These are phyloP conservation scores for Penicillium hordei DNA, from an alignment of 2,329 filamentous ascomycete genomes.

Conservation along the genomic window DNA sequence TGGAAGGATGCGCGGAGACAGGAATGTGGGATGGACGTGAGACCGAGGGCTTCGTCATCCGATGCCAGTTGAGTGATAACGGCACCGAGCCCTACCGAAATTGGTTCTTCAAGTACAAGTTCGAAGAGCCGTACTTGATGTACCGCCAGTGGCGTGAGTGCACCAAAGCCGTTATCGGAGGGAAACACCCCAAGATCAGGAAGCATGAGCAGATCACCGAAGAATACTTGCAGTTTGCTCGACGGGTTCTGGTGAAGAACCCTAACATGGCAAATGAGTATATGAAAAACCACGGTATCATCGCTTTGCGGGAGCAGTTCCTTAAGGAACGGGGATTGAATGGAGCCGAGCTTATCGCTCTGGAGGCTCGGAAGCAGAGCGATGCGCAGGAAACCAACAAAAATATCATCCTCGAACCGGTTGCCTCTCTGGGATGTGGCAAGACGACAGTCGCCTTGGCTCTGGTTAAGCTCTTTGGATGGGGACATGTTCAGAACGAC, in stretches of 20 bases:
- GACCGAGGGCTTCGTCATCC: constrained; percentile 94
- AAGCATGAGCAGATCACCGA: constrained; percentile 90
- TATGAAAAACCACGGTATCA: constrained; percentile 90
- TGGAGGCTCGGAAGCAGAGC: constrained; percentile 51
- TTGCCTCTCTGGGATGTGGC: constrained; percentile 92
- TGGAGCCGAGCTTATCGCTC: constrained; percentile 84
- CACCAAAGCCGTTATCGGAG: constrained; percentile 82
- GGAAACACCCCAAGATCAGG: constrained; percentile 71
- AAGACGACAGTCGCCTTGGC: constrained; percentile 91
- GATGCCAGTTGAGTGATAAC: constrained; percentile 67
- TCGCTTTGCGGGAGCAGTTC: constrained; percentile 84
- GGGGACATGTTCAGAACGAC: constrained; percentile 95
- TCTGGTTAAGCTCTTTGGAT: constrained; percentile 77
- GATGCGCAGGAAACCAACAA: constrained; percentile 54
- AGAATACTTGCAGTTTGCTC: constrained; percentile 82
- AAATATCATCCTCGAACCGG: constrained; percentile 80
- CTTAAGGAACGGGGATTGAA: constrained; percentile 78
- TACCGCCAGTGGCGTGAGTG: constrained; percentile 98
- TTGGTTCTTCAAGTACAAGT: constrained; percentile 99
- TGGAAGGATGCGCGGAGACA: constrained; percentile 81
- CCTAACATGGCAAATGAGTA: constrained; percentile 69
- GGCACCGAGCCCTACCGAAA: constrained; percentile 65
- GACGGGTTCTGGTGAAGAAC: constrained; percentile 68
- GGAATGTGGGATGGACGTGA: constrained; percentile 88
- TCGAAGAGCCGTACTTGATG: constrained; percentile 98